Evolutionary conservation across 352 stramenopile genomes (phyloP).

Genomic region (Phytophthora europaea): DNA sequence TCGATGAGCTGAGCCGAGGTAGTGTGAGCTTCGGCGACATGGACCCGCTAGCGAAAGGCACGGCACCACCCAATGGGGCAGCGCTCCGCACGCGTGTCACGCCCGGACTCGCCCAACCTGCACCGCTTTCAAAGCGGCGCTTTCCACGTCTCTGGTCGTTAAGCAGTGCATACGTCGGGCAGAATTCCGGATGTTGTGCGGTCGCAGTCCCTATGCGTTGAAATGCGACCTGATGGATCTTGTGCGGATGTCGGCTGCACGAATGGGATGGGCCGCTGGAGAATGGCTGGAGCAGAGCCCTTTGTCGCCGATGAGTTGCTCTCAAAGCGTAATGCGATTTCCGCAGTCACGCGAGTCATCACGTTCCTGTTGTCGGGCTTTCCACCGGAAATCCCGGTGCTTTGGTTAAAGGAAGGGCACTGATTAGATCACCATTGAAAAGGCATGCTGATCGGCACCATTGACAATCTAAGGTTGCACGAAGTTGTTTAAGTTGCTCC

Average conservation of each 20-base stretch:
- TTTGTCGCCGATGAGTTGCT: not conserved
- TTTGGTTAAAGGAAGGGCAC: too few species aligned
- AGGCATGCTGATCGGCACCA: too few species aligned
- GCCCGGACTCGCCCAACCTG: constrained; percentile 13
- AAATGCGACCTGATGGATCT: constrained; percentile 22
- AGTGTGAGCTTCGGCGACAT: constrained; percentile 20
- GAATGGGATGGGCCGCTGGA: not conserved
- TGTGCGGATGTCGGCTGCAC: constrained; percentile 19
- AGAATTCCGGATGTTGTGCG: constrained; percentile 27
- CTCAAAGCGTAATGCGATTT: not conserved
- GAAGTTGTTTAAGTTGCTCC: too few species aligned
- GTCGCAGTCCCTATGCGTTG: constrained; percentile 26
- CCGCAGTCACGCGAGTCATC: not conserved
- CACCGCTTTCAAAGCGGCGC: too few species aligned
- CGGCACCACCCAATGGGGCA: constrained; percentile 30
- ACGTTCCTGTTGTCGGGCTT: too few species aligned
- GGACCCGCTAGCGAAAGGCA: constrained; percentile 32
- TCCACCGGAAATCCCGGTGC: too few species aligned
- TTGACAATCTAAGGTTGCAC: too few species aligned
- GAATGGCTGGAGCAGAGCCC: constrained; percentile 16
- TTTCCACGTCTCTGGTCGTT: constrained; percentile 35
- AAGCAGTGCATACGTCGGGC: constrained; percentile 30
- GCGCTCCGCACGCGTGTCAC: constrained; percentile 21
- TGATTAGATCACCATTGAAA: too few species aligned
- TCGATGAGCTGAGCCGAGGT: not conserved